Percentiles rank a stretch among this genome's conserved stretches.
Evolutionary conservation across 371 early-diverging fungal genomes (phyloP).

Genomic region (Sporodiniella umbellata): DNA sequence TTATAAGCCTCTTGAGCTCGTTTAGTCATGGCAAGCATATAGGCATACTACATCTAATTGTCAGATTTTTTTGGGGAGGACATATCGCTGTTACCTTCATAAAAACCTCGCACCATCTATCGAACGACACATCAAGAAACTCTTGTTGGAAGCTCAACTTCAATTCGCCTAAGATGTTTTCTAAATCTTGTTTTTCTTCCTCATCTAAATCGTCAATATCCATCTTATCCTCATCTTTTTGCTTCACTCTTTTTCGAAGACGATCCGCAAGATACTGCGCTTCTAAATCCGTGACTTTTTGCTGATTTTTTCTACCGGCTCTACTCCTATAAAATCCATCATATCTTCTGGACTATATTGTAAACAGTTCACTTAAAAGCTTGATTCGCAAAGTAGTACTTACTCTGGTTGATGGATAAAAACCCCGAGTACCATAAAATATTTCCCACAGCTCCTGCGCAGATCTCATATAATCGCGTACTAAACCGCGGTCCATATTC

Average conservation of each 20-base stretch:
- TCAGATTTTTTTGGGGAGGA: neutral
- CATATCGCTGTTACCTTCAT: conserved; percentile 43
- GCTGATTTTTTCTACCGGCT: conserved; percentile 4
- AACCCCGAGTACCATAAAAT: conserved; percentile 50
- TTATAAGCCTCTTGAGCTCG: conserved; percentile 60
- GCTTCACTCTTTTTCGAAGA: conserved; percentile 21
- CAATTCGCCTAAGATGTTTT: conserved; percentile 25
- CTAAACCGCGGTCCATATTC: conserved; percentile 18
- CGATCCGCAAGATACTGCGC: conserved; percentile 33
- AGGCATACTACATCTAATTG: conserved; percentile 46
- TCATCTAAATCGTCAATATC: conserved; percentile 24
- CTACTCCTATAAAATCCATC: conserved; percentile 33
- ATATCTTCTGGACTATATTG: conserved; percentile 11
- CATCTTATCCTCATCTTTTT: conserved; percentile 5
- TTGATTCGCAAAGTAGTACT: conserved; percentile 1
- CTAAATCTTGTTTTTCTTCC: conserved; percentile 21
- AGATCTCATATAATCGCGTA: conserved; percentile 50
- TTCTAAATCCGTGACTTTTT: conserved; percentile 7
- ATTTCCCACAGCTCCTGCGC: conserved; percentile 47
- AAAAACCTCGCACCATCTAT: conserved; percentile 62
- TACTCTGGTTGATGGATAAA: conserved; percentile 55
- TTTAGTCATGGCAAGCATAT: conserved; percentile 54
- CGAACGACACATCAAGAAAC: conserved; percentile 58
- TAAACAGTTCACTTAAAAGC: neutral
- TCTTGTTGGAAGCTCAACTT: conserved; percentile 16